phyloP scores from a whole-genome alignment of 768 basidiomycete genomes.

The Floccularia luteovirens region DNA sequence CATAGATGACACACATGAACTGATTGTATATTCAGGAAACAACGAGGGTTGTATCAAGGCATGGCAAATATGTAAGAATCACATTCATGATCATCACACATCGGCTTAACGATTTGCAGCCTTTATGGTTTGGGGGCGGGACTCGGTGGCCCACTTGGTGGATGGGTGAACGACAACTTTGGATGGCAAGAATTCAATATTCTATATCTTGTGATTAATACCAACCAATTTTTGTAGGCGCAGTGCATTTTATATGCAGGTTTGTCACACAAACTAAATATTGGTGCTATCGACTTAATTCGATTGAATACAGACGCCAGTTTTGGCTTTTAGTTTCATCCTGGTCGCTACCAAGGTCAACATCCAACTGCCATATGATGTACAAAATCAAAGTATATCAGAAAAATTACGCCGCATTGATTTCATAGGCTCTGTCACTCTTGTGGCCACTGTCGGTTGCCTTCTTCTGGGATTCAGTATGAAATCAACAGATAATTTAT shows the following conservation, averaged over 20 bases:
- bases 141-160: conserved; percentile 73
- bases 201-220: conserved; percentile 5
- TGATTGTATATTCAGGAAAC: conserved; percentile 42
- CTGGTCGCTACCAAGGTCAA: conserved; percentile 74
- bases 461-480: conserved; percentile 73
- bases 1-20: conserved; percentile 4
- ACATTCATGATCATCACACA: conserved; percentile 3
- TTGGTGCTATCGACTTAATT: conserved; percentile 4
- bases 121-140: conserved; percentile 80
- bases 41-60: conserved; percentile 88
- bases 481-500: conserved; percentile 70
- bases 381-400: conserved; percentile 47
- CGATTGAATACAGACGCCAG: conserved; percentile 51
- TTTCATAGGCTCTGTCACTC: conserved; percentile 73
- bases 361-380: conserved; percentile 62
- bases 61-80: conserved; percentile 73
- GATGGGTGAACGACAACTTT: conserved; percentile 78
- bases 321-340: conserved; percentile 63
- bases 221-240: conserved; percentile 48
- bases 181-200: conserved; percentile 57
- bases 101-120: conserved; percentile 25
- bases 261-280: conserved; percentile 18
- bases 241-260: conserved; percentile 82
- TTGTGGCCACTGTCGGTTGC: conserved; percentile 63
- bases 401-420: conserved; percentile 78